Conservation (phyloP, 2,329 filamentous ascomycete species). For the Trichoderma guizhouense region DNA sequence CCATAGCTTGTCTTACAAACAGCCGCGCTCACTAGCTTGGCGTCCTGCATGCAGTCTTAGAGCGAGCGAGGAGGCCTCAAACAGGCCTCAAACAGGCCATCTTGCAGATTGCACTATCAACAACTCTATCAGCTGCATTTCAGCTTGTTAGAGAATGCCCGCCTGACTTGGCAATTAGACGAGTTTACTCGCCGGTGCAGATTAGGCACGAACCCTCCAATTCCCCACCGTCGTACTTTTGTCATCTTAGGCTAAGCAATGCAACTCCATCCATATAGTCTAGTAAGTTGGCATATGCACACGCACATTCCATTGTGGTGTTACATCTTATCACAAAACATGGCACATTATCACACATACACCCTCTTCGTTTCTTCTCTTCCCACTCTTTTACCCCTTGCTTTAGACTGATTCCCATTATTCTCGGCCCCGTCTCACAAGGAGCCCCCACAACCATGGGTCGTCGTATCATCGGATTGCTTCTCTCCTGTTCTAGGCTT, state of each 20-base stretch:
- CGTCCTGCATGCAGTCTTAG: neutral
- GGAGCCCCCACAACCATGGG: neutral
- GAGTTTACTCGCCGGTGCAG: neutral
- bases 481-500: conserved; percentile 6
- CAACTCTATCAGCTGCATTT: conserved; percentile 6
- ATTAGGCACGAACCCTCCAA: conserved; percentile 3
- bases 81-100: conserved; percentile 3
- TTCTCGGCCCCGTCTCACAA: neutral
- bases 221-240: neutral
- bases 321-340: neutral
- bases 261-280: neutral
- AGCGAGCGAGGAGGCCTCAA: conserved; percentile 7
- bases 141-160: conserved; percentile 9
- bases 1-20: conserved; percentile 1
- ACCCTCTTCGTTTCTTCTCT: neutral
- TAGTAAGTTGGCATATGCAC: neutral
- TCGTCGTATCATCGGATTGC: neutral
- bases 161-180: neutral
- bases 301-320: neutral
- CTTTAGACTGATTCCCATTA: neutral
- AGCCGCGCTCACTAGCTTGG: neutral
- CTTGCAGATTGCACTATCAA: neutral
- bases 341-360: neutral
- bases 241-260: neutral
- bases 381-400: neutral